Base-by-base conservation (phyloP, 768 basidiomycete species). In the Kwoniella dendrophila region DNA sequence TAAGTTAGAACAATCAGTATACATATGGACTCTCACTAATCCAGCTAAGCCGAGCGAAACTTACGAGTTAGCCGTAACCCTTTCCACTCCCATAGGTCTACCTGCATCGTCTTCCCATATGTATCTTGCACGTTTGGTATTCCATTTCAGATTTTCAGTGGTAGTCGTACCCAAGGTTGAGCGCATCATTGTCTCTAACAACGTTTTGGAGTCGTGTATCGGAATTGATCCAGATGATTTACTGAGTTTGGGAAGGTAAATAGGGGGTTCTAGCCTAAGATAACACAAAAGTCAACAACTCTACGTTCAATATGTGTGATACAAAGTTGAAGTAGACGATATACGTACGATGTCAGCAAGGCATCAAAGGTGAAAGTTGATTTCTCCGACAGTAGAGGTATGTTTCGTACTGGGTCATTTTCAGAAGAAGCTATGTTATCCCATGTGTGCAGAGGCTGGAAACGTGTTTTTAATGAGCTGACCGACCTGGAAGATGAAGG, bases 121-220 rank as follows among this genome's bases (percentile, higher is more conserved):
- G 44, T 59, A 75, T 6, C 41, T 20, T 4, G 36, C 32, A n/a
- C 45, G 41, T 34, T 56, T 64, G n/a, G 14, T 29, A 33, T 70
- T 62, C 73, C 73, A 75, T 30, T 32, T 32, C 8, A 75, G 48
- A 10, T 49, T 0, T 6, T 59, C 63, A 7, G 67, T 66, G 8
- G 60, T 66, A 0, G 51, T 61, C 29, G 69, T 69, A 12, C 73
- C 73, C 40, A 75, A 27, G 1, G 73, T 72, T 10, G 73, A 59
- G 3, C 55, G 60, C 33, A 74, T 63, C 64, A 71, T 56, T 5
- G 69, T 41, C 7, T 44, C 18, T 26, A 74, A 32, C 0, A 72
- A 29, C 0, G 59, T 40, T 14, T 50, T 45, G 12, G 67, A 50
- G 40, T 72, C 61, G 20, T 50, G 53, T 3, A 57, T 40, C 30